Evolutionary conservation across 2,329 filamentous ascomycete genomes (phyloP), one percentile per base, ranked within the genome.

Genomic region (Aureobasidium leucospermi): DNA sequence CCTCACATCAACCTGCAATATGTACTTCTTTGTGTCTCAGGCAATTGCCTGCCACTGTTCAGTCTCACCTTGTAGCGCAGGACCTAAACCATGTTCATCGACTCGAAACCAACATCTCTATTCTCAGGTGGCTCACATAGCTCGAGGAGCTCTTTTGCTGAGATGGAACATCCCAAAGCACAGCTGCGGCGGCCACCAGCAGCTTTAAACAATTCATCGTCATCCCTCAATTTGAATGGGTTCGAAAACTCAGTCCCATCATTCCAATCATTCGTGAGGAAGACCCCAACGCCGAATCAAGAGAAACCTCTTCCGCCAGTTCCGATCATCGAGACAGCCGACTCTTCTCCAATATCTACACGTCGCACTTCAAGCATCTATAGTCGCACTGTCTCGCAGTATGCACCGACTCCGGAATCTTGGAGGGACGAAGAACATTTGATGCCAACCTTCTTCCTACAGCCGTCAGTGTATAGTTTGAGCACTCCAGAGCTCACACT

Each of bases 221-320:
- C 62, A 3, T 55, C 58, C 15, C 58, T 32, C 9, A 34, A 53
- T 19, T 36, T 67, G 16, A 53, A 49, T 28, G 65, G 65, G 11
- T 63, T 69, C 51, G 66, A 71, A 51, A 63, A 65, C 32, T 39
- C 64, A 3, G 61, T 68, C 11, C 67, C 66, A 10, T 67, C 70
- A n/a, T 73, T 72, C 52, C 64, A 69, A 56, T 63, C 61, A 19
- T 72, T 72, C 59, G 45, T 71, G 5, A 66, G 64, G 45, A 65
- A 65, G 9, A 71, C 68, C 11, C 69, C 68, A 19, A 63, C 68
- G 8, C 61, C 62, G 8, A 62, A 68, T 23, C 61, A 64, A 8
- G 47, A 65, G 3, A 72, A 71, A 59, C 67, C 70, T 13, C 64
- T 72, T 3, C 70, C 69, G 8, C 68, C 69, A 6, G 63, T 64